phyloP scores from a whole-genome alignment of 2,329 filamentous ascomycete genomes.

The Bisporella sp. region DNA sequence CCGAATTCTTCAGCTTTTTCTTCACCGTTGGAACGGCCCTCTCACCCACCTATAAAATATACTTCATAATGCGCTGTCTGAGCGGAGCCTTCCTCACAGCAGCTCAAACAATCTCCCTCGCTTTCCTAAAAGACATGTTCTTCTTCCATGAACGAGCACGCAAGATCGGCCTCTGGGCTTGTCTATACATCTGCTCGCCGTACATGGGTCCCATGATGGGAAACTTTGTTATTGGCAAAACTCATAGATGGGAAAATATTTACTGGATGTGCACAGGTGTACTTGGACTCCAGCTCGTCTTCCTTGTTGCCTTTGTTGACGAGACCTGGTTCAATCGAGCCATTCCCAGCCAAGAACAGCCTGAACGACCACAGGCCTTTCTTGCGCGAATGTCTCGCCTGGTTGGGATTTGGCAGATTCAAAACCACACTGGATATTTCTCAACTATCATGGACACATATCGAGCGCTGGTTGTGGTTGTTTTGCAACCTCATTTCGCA shows the following conservation, averaged over 20 bases:
- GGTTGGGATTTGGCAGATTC: slow-evolving; percentile 27
- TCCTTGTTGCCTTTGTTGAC: slow-evolving; percentile 35
- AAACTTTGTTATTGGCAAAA: slow-evolving; percentile 11
- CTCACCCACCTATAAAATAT: slow-evolving; percentile 3
- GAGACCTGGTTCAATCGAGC: slow-evolving; percentile 44
- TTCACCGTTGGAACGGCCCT: slow-evolving; percentile 16
- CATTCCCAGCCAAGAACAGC: slow-evolving; percentile 30
- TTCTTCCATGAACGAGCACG: slow-evolving; percentile 50
- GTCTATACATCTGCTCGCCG: slow-evolving; percentile 32
- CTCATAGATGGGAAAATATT: slow-evolving; percentile 35
- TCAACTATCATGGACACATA: slow-evolving; percentile 16
- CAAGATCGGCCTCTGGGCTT: slow-evolving; percentile 43
- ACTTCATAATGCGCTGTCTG: slow-evolving; percentile 29
- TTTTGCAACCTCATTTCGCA: neutral
- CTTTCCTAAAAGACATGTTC: slow-evolving; percentile 51
- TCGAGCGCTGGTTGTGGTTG: slow-evolving; percentile 14
- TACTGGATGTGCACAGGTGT: slow-evolving; percentile 41
- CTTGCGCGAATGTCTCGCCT: slow-evolving; percentile 11
- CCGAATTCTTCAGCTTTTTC: slow-evolving; percentile 27
- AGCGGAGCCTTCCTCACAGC: slow-evolving; percentile 15
- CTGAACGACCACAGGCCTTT: slow-evolving; percentile 13
- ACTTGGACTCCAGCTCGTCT: slow-evolving; percentile 29
- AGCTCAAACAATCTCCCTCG: slow-evolving; percentile 26
- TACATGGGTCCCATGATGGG: slow-evolving; percentile 37
- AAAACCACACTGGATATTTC: slow-evolving; percentile 26